Conservation (phyloP, 2,329 filamentous ascomycete genomes). For the Cryoendolithus antarcticus region DNA sequence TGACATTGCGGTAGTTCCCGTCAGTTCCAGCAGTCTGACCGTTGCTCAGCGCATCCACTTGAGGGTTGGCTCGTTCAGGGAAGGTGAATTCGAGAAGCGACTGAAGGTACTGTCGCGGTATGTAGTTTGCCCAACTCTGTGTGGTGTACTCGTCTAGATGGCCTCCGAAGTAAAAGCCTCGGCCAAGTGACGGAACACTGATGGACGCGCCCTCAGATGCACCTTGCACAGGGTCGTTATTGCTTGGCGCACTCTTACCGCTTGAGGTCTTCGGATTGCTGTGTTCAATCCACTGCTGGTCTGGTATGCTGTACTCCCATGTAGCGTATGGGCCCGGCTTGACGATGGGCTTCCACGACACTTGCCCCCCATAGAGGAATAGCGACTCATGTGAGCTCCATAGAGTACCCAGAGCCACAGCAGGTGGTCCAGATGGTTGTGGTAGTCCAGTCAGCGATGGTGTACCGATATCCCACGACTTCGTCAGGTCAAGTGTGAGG, state of each 20-base stretch:
- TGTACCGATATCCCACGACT: slow-evolving; percentile 55
- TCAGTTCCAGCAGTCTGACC: slow-evolving; percentile 45
- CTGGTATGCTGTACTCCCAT: slow-evolving; percentile 57
- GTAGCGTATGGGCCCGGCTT: slow-evolving; percentile 48
- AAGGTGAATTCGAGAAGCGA: slow-evolving; percentile 66
- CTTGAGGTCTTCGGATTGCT: slow-evolving; percentile 47
- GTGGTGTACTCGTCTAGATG: slow-evolving; percentile 56
- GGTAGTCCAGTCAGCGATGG: slow-evolving; percentile 52
- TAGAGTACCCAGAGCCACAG: slow-evolving; percentile 60
- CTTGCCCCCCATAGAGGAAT: slow-evolving; percentile 64
- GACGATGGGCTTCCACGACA: slow-evolving; percentile 48
- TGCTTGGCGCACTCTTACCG: slow-evolving; percentile 49
- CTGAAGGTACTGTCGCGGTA: slow-evolving; percentile 56
- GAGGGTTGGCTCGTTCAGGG: slow-evolving; percentile 54
- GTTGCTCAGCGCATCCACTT: slow-evolving; percentile 43
- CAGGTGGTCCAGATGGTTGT: slow-evolving; percentile 55
- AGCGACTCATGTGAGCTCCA: slow-evolving; percentile 61
- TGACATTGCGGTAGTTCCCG: slow-evolving; percentile 63
- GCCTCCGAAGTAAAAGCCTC: slow-evolving; percentile 69
- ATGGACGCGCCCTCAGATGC: slow-evolving; percentile 63
- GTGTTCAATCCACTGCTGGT: slow-evolving; percentile 51
- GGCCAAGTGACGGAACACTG: slow-evolving; percentile 54
- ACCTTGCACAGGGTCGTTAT: slow-evolving; percentile 48
- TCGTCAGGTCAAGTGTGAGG: slow-evolving; percentile 57
- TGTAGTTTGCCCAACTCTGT: slow-evolving; percentile 54